Evolutionary conservation across 2,329 filamentous ascomycete species (phyloP).

Genomic region (Aspergillus aculeatinus): DNA sequence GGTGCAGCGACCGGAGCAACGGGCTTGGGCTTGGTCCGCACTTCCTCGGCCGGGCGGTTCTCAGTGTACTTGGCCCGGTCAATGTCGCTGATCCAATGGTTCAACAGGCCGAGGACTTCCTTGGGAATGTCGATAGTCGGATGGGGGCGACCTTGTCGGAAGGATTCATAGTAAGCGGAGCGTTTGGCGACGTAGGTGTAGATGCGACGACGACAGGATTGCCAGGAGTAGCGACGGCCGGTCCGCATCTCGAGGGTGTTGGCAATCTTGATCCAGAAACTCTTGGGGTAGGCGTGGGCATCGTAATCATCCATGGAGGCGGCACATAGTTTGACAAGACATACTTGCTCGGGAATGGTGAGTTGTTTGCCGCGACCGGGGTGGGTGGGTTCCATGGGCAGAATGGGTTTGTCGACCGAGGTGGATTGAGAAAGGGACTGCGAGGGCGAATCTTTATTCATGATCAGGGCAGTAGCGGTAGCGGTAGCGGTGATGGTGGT

Average conservation of each 20-base stretch:
- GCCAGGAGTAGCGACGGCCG: slow-evolving; percentile 29
- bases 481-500: background rate
- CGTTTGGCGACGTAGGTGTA: slow-evolving; percentile 17
- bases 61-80: background rate
- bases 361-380: slow-evolving; percentile 13
- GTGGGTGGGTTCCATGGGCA: background rate
- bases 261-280: slow-evolving; percentile 26
- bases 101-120: slow-evolving; percentile 9
- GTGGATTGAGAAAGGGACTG: slow-evolving; percentile 6
- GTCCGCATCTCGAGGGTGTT: slow-evolving; percentile 14
- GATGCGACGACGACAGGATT: slow-evolving; percentile 30
- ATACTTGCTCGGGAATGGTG: slow-evolving; percentile 16
- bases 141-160: slow-evolving; percentile 5
- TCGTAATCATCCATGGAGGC: slow-evolving; percentile 17
- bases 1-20: background rate
- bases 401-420: background rate
- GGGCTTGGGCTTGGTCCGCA: background rate
- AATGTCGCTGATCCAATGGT: slow-evolving; percentile 15
- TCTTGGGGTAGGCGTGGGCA: slow-evolving; percentile 16
- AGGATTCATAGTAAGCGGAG: slow-evolving; percentile 9
- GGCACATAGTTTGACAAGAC: slow-evolving; percentile 20
- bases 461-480: background rate
- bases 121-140: slow-evolving; percentile 8
- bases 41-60: background rate
- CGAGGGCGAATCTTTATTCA: background rate